phyloP scores from a whole-genome alignment of 2,329 filamentous ascomycete species.

The Mycosphaerella sp. region DNA sequence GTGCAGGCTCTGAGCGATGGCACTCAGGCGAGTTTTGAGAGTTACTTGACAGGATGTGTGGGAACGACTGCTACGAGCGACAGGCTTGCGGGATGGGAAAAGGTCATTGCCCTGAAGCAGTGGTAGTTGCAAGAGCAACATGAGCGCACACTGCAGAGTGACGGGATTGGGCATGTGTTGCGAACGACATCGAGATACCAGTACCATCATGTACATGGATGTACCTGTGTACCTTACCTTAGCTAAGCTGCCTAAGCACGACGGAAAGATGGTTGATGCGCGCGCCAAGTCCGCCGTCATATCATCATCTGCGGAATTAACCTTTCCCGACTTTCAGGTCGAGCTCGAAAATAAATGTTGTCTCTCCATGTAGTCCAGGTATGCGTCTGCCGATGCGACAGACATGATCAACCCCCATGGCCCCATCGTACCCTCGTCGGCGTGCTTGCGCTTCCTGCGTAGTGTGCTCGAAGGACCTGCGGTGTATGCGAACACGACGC shows the following conservation, averaged over 20 bases:
- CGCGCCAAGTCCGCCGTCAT: too few relatives aligned
- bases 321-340: too few relatives aligned
- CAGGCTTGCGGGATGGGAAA: constrained; percentile 46
- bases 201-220: too few relatives aligned
- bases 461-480: constrained; percentile 55
- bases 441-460: constrained; percentile 65
- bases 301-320: too few relatives aligned
- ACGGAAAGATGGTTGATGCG: too few relatives aligned
- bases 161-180: too few relatives aligned
- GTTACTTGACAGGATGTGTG: constrained; percentile 51
- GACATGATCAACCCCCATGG: constrained; percentile 27
- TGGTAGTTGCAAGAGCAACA: constrained; percentile 14
- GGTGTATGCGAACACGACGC: constrained; percentile 28
- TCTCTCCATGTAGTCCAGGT: too few relatives aligned
- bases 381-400: constrained; percentile 2
- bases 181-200: too few relatives aligned
- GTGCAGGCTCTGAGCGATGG: constrained; percentile 42
- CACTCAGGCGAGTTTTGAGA: constrained; percentile 45
- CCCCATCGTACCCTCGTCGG: constrained; percentile 43
- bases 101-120: constrained; percentile 36
- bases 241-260: too few relatives aligned
- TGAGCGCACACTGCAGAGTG: too few relatives aligned
- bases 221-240: too few relatives aligned
- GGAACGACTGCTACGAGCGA: constrained; percentile 43
- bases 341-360: too few relatives aligned